Percentiles rank a stretch among this genome's conserved stretches.
These are phyloP conservation scores for Arthrobotrys conoides DNA, from an alignment of 2,329 filamentous ascomycete species.

Conservation along the genomic window DNA sequence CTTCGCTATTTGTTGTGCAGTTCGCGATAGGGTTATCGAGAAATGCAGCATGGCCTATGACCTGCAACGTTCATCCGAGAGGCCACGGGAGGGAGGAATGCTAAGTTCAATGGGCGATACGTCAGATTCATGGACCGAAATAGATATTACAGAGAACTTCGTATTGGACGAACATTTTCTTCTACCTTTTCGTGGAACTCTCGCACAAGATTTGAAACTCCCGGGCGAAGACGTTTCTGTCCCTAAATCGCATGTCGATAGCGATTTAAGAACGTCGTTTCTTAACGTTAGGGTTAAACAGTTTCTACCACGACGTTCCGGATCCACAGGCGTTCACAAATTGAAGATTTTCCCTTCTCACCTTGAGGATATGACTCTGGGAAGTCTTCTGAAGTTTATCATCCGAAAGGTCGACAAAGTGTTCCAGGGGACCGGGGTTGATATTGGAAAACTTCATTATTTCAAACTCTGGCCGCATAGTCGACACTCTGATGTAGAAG, in stretches of 20 bases:
- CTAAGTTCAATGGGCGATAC: neutral
- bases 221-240: conserved; percentile 1
- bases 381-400: neutral
- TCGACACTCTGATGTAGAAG: neutral
- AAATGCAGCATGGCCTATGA: neutral
- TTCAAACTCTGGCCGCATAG: neutral
- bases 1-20: neutral
- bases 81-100: neutral
- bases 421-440: neutral
- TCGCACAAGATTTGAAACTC: neutral
- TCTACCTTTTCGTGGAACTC: neutral
- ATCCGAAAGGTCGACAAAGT: neutral
- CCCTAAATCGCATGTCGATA: conserved; percentile 11
- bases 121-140: neutral
- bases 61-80: neutral
- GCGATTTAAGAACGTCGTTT: conserved; percentile 18
- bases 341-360: conserved; percentile 12
- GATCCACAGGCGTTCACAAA: neutral
- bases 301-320: no score
- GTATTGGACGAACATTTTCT: conserved; percentile 6
- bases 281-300: neutral
- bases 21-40: neutral
- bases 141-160: neutral
- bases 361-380: conserved; percentile 6
- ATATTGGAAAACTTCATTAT: neutral